These are phyloP conservation scores for Aotearoamyces nothofagi DNA, from an alignment of 2,329 filamentous ascomycete genomes.

Conservation along the genomic window DNA sequence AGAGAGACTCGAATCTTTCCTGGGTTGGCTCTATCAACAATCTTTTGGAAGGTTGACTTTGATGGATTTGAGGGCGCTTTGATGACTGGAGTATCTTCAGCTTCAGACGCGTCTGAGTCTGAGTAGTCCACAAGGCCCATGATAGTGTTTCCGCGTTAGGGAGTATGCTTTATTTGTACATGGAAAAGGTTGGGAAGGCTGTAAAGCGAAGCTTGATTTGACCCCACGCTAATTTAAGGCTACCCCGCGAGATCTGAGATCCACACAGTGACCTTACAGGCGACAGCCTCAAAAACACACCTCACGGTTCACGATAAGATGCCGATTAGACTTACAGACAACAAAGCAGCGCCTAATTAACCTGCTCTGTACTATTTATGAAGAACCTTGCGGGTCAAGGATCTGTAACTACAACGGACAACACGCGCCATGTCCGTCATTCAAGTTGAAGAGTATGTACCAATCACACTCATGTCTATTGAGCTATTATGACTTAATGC, in stretches of 20 bases:
- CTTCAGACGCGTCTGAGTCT: constrained; percentile 48
- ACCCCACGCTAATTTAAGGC: background rate
- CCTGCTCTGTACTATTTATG: background rate
- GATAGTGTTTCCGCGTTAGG: too few relatives aligned
- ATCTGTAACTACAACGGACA: background rate
- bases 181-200: too few relatives aligned
- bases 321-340: background rate
- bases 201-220: too few relatives aligned
- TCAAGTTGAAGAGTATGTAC: constrained; percentile 21
- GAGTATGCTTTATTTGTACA: too few relatives aligned
- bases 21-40: constrained; percentile 67
- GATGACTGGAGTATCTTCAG: constrained; percentile 25
- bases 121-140: constrained; percentile 60
- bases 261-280: too few relatives aligned
- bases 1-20: constrained; percentile 76
- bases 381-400: background rate
- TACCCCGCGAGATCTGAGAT: background rate
- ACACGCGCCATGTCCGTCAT: constrained; percentile 19
- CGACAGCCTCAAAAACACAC: too few relatives aligned
- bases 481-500: background rate
- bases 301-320: too few relatives aligned
- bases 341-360: background rate
- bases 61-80: constrained; percentile 15
- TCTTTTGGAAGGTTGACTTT: constrained; percentile 58
- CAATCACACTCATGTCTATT: background rate